Evolutionary conservation across 148 eudicot genomes (phyloP), one percentile per base, ranked within the genome.

Genomic region (Euryodendron excelsum): DNA sequence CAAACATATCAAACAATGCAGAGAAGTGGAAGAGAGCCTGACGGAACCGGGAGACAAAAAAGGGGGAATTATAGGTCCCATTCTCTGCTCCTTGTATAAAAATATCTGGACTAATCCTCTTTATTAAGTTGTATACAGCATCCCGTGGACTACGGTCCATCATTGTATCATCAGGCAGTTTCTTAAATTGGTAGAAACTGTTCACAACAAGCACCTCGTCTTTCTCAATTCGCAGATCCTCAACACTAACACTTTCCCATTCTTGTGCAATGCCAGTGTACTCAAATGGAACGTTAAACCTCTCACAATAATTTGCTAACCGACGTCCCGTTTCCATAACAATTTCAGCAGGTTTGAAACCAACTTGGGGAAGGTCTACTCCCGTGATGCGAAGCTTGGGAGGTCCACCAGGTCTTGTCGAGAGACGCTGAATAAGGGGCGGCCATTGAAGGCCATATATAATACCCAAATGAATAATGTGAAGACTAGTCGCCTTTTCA

Each of bases 381-480:
- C 85, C 92, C 1, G 90, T 89, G 21, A 89, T 82, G 10, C 87
- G 85, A 31, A 89, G 82, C 81, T 59, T 83, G 23, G 88, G 90
- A 3, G 92, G 87, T 0, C 92, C 92, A 53, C 75, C 80, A 0
- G 82, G 82, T 62, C 84, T 55, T 41, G 74, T 76, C 27, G 92
- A 83, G 62, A 89, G 86, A 48, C 73, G 81, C 28, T 83, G 85
- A 33, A 89, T 85, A 5, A 89, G 80, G 78, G 82, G 79, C 39
- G 88, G 90, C 91, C 91, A 89, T 37, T 87, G 90, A 48, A 89
- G 75, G 0, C 92, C 92, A 55, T 74, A 80, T 37, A 69, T 77
- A 9, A 85, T 80, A 3, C 88, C 90, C 36, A 89, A 89, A 44
- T 85, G 88, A 34, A 89, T 83, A 10, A 89, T 81, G 53, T 89